Evolutionary conservation across 768 basidiomycete species (phyloP).

Genomic region (Sutorius australiensis): DNA sequence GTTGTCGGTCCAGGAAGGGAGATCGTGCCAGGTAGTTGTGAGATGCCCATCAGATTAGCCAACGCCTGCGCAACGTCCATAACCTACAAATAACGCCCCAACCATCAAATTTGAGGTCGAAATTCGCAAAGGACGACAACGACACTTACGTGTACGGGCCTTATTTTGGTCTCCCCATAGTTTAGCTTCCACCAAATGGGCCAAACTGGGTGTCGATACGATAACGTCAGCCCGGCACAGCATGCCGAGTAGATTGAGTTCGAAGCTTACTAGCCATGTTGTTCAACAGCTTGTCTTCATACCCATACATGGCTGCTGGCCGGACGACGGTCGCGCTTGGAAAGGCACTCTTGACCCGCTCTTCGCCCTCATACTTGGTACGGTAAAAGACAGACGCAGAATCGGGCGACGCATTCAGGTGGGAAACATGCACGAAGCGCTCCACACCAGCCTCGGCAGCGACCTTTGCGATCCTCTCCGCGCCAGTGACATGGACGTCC

Average conservation of each 20-base stretch:
- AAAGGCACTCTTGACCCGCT: conserved; percentile 78
- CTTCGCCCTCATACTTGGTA: conserved; percentile 88
- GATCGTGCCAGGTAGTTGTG: conserved; percentile 63
- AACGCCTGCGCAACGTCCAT: conserved; percentile 93
- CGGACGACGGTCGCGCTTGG: conserved; percentile 84
- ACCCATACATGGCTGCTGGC: conserved; percentile 85
- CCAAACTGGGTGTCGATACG: conserved; percentile 47
- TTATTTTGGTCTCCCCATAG: conserved; percentile 77
- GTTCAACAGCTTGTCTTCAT: conserved; percentile 91
- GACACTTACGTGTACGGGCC: conserved; percentile 82
- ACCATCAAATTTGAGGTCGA: conserved; percentile 12
- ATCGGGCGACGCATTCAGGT: conserved; percentile 79
- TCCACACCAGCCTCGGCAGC: conserved; percentile 74
- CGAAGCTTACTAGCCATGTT: conserved; percentile 78
- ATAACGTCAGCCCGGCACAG: conserved; percentile 13
- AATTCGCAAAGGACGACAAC: conserved; percentile 19
- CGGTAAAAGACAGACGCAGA: conserved; percentile 84
- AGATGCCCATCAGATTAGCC: conserved; percentile 64
- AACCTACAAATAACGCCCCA: conserved; percentile 48
- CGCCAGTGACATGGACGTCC: conserved; percentile 78
- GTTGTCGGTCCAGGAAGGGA: conserved; percentile 87
- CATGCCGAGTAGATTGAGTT: neutral
- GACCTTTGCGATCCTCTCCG: conserved; percentile 81
- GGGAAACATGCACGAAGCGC: conserved; percentile 90
- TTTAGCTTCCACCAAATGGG: conserved; percentile 95